phyloP scores from a whole-genome alignment of 176 grass and related monocot species.

The Aegilops umbellulata region DNA sequence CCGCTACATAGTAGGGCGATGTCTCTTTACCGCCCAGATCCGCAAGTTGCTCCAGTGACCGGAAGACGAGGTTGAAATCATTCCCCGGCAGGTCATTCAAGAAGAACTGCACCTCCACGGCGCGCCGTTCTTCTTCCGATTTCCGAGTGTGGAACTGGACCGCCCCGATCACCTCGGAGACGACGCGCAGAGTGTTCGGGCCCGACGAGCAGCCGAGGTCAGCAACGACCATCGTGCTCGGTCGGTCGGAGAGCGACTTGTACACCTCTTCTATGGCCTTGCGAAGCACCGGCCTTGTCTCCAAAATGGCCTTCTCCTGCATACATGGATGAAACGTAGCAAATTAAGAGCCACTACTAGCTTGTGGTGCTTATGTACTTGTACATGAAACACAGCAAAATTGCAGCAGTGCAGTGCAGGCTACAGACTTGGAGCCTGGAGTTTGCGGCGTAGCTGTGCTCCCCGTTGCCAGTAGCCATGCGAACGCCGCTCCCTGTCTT shows the following conservation, averaged over 20 bases:
- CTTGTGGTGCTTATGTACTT: too few species aligned
- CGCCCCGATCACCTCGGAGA: slow-evolving; percentile 22
- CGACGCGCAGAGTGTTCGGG: slow-evolving; percentile 34
- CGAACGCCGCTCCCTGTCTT: too few species aligned
- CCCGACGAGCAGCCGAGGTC: slow-evolving; percentile 59
- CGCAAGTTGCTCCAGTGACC: neutral
- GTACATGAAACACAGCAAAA: too few species aligned
- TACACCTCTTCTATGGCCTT: slow-evolving; percentile 15
- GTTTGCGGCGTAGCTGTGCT: too few species aligned
- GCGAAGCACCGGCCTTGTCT: slow-evolving; percentile 19
- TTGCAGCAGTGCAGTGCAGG: too few species aligned
- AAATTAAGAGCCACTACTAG: too few species aligned
- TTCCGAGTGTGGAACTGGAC: neutral
- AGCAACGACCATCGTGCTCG: slow-evolving; percentile 33
- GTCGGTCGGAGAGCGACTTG: neutral
- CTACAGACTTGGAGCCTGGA: too few species aligned
- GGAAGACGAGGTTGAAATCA: slow-evolving; percentile 64
- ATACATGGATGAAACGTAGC: neutral
- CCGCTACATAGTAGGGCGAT: slow-evolving; percentile 11
- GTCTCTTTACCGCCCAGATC: neutral
- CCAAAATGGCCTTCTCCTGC: slow-evolving; percentile 42
- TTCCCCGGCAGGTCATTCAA: slow-evolving; percentile 51
- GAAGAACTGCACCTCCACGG: slow-evolving; percentile 47
- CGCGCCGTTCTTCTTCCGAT: neutral
- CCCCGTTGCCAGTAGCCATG: too few species aligned